These are phyloP conservation scores for Tuber calosporum DNA, from an alignment of 495 filamentous ascomycete genomes.

Conservation along the genomic window DNA sequence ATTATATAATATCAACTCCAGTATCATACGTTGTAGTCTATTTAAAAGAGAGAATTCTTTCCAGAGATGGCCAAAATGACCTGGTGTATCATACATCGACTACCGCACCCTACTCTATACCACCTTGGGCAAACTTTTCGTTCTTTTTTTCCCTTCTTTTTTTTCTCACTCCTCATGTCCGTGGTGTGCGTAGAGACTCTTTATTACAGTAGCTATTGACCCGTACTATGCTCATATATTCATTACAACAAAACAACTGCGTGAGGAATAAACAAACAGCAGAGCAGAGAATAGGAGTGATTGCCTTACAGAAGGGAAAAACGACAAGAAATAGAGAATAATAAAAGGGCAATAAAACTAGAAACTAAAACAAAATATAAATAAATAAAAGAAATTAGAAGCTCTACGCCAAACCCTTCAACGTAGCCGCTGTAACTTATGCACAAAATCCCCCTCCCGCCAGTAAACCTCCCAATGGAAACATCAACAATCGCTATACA, in stretches of 20 bases:
- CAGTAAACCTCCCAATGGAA: conserved; percentile 7
- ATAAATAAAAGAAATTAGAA: no score
- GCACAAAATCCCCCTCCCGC: conserved; percentile 9
- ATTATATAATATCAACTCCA: no score
- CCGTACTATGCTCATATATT: neutral
- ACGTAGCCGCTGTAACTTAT: conserved; percentile 12
- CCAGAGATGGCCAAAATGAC: no score
- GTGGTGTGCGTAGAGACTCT: neutral
- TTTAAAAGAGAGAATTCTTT: no score
- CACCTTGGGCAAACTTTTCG: neutral
- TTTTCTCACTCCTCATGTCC: neutral
- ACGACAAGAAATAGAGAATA: neutral
- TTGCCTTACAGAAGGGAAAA: neutral
- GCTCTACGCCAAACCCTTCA: conserved; percentile 24
- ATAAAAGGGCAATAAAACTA: conserved; percentile 2
- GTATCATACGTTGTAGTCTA: no score
- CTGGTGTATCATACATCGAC: no score
- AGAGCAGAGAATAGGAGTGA: neutral
- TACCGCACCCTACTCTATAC: neutral
- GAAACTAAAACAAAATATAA: no score
- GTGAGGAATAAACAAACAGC: neutral
- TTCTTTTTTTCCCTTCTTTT: neutral
- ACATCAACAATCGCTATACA: conserved; percentile 6
- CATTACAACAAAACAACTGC: neutral
- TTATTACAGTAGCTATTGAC: neutral